Percentiles rank a stretch among this genome's conserved stretches.
phyloP scores from a whole-genome alignment of 768 basidiomycete species.

The Boletales sp. region DNA sequence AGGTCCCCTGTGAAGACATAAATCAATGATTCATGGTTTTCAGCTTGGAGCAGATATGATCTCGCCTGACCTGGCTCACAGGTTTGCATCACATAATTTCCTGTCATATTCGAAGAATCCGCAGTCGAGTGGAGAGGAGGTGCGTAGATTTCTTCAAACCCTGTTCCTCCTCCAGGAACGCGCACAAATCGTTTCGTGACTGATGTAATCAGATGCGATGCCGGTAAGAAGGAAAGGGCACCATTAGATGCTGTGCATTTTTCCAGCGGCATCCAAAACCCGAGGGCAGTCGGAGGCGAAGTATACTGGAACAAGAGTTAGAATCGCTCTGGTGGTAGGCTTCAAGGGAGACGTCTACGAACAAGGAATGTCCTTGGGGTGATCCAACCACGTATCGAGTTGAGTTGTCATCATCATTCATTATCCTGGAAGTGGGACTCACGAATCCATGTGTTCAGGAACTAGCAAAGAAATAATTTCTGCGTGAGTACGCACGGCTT shows the following conservation, averaged over 20 bases:
- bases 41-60: neutral
- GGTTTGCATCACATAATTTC: slow-evolving; percentile 61
- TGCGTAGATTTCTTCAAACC: slow-evolving; percentile 63
- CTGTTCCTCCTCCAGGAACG: slow-evolving; percentile 71
- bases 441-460: slow-evolving; percentile 92
- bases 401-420: neutral
- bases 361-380: slow-evolving; percentile 67
- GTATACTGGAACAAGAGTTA: slow-evolving; percentile 63
- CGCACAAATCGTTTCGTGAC: slow-evolving; percentile 87
- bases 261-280: slow-evolving; percentile 96
- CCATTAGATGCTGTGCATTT: slow-evolving; percentile 80
- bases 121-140: slow-evolving; percentile 14
- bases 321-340: neutral
- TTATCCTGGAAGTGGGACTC: slow-evolving; percentile 28
- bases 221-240: slow-evolving; percentile 84
- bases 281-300: slow-evolving; percentile 85
- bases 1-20: slow-evolving; percentile 61
- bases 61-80: slow-evolving; percentile 62
- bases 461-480: slow-evolving; percentile 42
- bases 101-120: slow-evolving; percentile 13
- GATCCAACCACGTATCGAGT: neutral
- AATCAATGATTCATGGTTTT: neutral
- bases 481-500: neutral
- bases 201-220: slow-evolving; percentile 74
- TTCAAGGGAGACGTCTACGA: slow-evolving; percentile 16